These are phyloP conservation scores for Biscogniauxia marginata DNA, from an alignment of 2,329 filamentous ascomycete species.

Conservation along the genomic window DNA sequence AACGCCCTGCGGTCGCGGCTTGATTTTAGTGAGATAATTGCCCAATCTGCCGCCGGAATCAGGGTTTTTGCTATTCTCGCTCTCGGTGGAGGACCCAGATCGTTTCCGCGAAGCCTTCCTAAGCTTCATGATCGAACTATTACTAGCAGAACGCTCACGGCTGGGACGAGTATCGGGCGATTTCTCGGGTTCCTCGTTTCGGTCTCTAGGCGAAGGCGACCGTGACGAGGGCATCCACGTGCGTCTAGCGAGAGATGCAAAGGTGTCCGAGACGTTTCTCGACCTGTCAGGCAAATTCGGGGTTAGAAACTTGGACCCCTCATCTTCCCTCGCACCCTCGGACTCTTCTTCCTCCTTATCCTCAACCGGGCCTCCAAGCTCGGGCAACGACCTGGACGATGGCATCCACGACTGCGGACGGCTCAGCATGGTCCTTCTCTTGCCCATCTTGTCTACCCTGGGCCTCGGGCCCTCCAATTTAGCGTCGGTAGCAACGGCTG, in stretches of 20 bases:
- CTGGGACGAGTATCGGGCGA: slow-evolving; percentile 16
- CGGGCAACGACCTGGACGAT: slow-evolving; percentile 42
- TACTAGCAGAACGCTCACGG: slow-evolving; percentile 30
- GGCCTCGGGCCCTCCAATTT: slow-evolving; percentile 26
- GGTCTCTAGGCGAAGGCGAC: slow-evolving; percentile 45
- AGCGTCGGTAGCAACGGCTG: slow-evolving; percentile 18
- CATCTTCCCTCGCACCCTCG: slow-evolving; percentile 2
- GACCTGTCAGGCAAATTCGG: slow-evolving; percentile 35
- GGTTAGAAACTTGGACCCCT: slow-evolving; percentile 24
- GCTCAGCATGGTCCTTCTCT: slow-evolving; percentile 47
- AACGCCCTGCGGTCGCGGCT: slow-evolving; percentile 44
- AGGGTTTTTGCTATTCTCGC: slow-evolving; percentile 31
- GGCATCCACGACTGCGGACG: slow-evolving; percentile 54
- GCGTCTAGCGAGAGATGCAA: slow-evolving; percentile 50
- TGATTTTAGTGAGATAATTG: slow-evolving; percentile 51
- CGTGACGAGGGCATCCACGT: slow-evolving; percentile 52
- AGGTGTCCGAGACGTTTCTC: slow-evolving; percentile 43
- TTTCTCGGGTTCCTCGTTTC: slow-evolving; percentile 28
- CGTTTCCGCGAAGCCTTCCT: slow-evolving; percentile 33
- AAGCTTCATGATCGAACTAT: slow-evolving; percentile 31
- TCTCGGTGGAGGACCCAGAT: slow-evolving; percentile 28
- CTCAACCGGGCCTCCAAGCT: slow-evolving; percentile 33
- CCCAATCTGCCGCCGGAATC: slow-evolving; percentile 37
- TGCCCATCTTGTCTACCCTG: slow-evolving; percentile 32
- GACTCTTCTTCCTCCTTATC: slow-evolving; percentile 23